Conservation (phyloP, 2,329 filamentous ascomycete genomes). For the Stagonosporopsis vannaccii region DNA sequence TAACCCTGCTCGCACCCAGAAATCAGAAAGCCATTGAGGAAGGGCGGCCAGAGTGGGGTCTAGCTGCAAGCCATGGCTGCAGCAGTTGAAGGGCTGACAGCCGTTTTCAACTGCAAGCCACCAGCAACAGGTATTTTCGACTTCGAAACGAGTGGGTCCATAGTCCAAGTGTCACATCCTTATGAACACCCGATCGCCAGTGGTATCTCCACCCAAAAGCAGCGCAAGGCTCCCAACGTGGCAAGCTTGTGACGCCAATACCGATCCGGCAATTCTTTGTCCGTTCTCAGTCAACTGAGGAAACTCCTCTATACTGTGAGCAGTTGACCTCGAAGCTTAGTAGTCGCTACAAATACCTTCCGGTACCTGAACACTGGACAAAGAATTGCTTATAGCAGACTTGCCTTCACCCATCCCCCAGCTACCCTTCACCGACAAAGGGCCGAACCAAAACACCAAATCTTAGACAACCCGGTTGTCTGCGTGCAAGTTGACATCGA, state of each 20-base stretch:
- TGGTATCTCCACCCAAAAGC: constrained; percentile 42
- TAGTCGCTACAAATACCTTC: constrained; percentile 51
- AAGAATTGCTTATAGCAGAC: constrained; percentile 46
- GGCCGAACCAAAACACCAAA: constrained; percentile 42
- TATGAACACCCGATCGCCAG: constrained; percentile 29
- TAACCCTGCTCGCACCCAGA: constrained; percentile 30
- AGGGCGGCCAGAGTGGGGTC: constrained; percentile 33
- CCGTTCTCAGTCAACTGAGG: constrained; percentile 48
- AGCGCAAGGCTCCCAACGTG: constrained; percentile 41
- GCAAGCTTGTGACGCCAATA: constrained; percentile 43
- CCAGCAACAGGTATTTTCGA: constrained; percentile 36
- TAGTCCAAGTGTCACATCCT: constrained; percentile 18
- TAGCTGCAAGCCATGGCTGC: constrained; percentile 33
- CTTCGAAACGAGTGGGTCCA: constrained; percentile 29
- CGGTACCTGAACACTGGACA: constrained; percentile 44
- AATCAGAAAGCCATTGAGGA: constrained; percentile 23
- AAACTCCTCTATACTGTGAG: constrained; percentile 44
- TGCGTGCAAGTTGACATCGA: constrained; percentile 30
- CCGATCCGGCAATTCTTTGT: constrained; percentile 52
- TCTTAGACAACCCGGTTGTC: constrained; percentile 44
- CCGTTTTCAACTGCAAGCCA: constrained; percentile 43
- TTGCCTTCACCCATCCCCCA: constrained; percentile 42
- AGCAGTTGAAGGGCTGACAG: constrained; percentile 33
- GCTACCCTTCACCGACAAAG: constrained; percentile 43
- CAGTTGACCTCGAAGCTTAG: constrained; percentile 42